Evolutionary conservation across 192 early-diverging fungal species (phyloP), one percentile per base, ranked within the genome.

Genomic region (Backusella australiensis): DNA sequence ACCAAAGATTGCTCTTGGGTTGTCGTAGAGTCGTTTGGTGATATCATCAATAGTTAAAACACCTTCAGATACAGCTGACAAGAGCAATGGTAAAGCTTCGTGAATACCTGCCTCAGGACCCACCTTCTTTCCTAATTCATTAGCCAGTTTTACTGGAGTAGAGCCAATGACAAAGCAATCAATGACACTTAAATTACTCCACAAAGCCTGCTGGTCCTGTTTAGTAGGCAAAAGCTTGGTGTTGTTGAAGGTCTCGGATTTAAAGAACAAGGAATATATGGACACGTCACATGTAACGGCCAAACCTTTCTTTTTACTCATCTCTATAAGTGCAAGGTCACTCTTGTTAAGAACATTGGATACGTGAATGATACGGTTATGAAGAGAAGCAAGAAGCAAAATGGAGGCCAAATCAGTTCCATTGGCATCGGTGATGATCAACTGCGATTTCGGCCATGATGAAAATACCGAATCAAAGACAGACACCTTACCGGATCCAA

Each of bases 261-360:
- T 85, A 69, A 93, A 85, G 85, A 97, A 97, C 49, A 99, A 85
- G n/a, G 90, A 83, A 77, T 93, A 91, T 6, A 97, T 91, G 19
- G 91, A 88, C n/a, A 97, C 95, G 81, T 98, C 98, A 86, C 97
- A 99, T 6, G 96, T 96, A 53, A 97, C 94, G 34, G 83, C 75
- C 14, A 96, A 83, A 9, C 94, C 96, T 69, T 94, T 94, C 35
- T 95, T 89, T 84, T 96, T 97, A 76, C 88, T 90, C 76, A 97
- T 89, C 19, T 85, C 84, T 63, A 99, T 94, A 74, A 99, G 87
- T 11, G 86, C 89, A 67, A 99, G 86, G 73, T 99, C 98, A 34
- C 93, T 92, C 38, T 85, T 83, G 42, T 88, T 89, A 35, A 85
- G 86, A 19, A 99, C 92, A 63, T 93, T 89, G 38, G 98, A 94